Base-by-base conservation (phyloP, 306 rosid genomes). In the Canavalia ensiformis region DNA sequence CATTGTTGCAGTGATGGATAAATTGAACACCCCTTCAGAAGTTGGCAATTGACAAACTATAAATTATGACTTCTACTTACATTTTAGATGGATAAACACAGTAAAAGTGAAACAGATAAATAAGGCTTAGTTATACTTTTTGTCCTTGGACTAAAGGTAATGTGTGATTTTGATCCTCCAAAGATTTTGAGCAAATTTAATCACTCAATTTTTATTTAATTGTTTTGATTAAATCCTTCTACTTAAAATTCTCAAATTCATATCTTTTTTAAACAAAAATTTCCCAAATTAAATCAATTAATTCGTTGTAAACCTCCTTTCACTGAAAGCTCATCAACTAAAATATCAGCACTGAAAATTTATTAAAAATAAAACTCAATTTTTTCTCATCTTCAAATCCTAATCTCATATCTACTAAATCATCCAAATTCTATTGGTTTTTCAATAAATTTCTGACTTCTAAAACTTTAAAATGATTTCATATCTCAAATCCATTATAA, bases 51-150 rank as follows among this genome's bases (percentile, higher is more conserved):
- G 5, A 46, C 39, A 13, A 31, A 39, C 59, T 76, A n/a, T 25
- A 68, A 50, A 63, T 58, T 47, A 68, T 58, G 72, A 50, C 57
- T 68, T 57, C 72, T 55, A 5, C 64, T 77, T 33, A 66, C 28
- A 37, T 55, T 39, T 46, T 44, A 18, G 69, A 44, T 2, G 47
- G 18, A 57, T 52, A 63, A 30, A 73, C 62, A 46, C 44, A 49
- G 63, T 5, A 25, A 54, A 8, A 46, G 55, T 68, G 10, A 67
- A 37, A 44, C 10, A 75, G 44, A 25, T 65, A 41, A 68, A 68
- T 4, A n/a, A n/a, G 11, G 30, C 10, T 63, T 37, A 37, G 2
- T 37, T 7, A 46, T 7, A 7, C 30, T n/a, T 39, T 39, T 64
- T 6, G 5, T 37, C 6, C 50, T 39, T 37, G 2, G 2, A 39